Evolutionary conservation across 805 yeast genomes (phyloP), one percentile per base, ranked within the genome.

Genomic region (Grigorovia yakushimaensis): DNA sequence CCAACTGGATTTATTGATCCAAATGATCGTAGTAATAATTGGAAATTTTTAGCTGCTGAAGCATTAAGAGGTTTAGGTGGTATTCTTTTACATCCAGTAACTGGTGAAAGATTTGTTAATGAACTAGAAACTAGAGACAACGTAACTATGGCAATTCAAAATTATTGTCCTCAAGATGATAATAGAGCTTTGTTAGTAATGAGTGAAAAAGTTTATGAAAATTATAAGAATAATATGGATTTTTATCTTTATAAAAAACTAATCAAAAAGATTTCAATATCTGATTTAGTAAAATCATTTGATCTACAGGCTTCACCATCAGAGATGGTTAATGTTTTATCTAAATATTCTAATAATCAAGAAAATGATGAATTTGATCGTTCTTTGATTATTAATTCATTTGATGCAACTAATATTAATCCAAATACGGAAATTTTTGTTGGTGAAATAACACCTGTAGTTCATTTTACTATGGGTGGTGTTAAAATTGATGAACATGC

Each of bases 391-490:
- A 50, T 60, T 3, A 72, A 70, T 44, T 42, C 56, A 2, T 69
- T 70, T 51, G 44, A 50, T 2, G 53, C 57, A 11, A 56, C 71
- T 0, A 49, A 53, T 1, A 50, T 75, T 5, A 49, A 55, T 1
- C 45, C 49, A 3, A 52, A 58, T 15, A 56, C 71, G 0, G 49
- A 52, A 1, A 49, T 75, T 5, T 77, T 63, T 56, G 73, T 70
- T 42, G 82, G 81, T 2, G 68, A 74, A 43, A 67, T 77, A 4
- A 79, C 84, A 0, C 83, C 83, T 5, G 82, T 78, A 5, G 72
- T 80, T 27, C 86, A 80, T 60, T 80, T 79, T 59, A 77, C 85
- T 5, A 80, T 74, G 71, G 87, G 88, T 20, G 87, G 88, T 41
- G 77, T 78, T 2, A 72, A 73, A 58, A 77, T 79, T 47, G 71